A percentile compares a stretch with the other conserved stretches of the same genome.
phyloP scores from a whole-genome alignment of 2,329 filamentous ascomycete species.

The Endothia cerciana region DNA sequence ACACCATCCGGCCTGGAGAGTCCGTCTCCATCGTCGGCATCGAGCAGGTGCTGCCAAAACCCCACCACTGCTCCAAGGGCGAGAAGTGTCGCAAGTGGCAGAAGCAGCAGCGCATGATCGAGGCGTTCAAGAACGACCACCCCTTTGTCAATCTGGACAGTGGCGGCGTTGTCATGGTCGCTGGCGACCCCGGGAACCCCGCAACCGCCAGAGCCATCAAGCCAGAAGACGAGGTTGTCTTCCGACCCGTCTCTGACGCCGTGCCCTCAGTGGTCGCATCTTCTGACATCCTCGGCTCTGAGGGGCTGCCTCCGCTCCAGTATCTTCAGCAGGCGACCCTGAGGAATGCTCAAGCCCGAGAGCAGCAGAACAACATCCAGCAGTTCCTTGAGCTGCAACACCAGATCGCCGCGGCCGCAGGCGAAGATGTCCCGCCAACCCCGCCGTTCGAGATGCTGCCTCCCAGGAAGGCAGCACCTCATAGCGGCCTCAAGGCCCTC shows the following conservation, averaged over 20 bases:
- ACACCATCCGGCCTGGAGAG: slow-evolving; percentile 76
- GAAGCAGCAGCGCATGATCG: slow-evolving; percentile 78
- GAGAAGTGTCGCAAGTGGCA: slow-evolving; percentile 83
- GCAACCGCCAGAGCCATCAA: slow-evolving; percentile 63
- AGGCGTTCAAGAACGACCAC: slow-evolving; percentile 75
- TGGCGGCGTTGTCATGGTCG: slow-evolving; percentile 73
- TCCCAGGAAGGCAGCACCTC: slow-evolving; percentile 46
- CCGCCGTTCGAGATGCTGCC: slow-evolving; percentile 71
- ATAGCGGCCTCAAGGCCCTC: slow-evolving; percentile 60
- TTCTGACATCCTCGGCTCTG: slow-evolving; percentile 83
- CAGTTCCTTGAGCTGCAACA: slow-evolving; percentile 90
- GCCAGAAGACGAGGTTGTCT: slow-evolving; percentile 53
- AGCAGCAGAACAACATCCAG: slow-evolving; percentile 90
- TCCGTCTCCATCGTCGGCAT: slow-evolving; percentile 92
- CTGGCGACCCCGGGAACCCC: slow-evolving; percentile 79
- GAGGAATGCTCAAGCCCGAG: slow-evolving; percentile 68
- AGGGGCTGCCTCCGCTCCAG: slow-evolving; percentile 63
- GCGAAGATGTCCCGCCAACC: slow-evolving; percentile 66
- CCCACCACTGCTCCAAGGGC: slow-evolving; percentile 83
- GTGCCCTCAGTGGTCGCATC: slow-evolving; percentile 86
- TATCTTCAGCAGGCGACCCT: slow-evolving; percentile 76
- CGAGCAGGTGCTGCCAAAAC: slow-evolving; percentile 83
- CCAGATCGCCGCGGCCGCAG: slow-evolving; percentile 43
- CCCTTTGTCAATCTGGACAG: slow-evolving; percentile 65
- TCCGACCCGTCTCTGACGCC: slow-evolving; percentile 73